Percentiles rank a stretch among this genome's conserved stretches.
Evolutionary conservation across 148 eudicot species (phyloP).

Genomic region (Rhododendron griersonianum): DNA sequence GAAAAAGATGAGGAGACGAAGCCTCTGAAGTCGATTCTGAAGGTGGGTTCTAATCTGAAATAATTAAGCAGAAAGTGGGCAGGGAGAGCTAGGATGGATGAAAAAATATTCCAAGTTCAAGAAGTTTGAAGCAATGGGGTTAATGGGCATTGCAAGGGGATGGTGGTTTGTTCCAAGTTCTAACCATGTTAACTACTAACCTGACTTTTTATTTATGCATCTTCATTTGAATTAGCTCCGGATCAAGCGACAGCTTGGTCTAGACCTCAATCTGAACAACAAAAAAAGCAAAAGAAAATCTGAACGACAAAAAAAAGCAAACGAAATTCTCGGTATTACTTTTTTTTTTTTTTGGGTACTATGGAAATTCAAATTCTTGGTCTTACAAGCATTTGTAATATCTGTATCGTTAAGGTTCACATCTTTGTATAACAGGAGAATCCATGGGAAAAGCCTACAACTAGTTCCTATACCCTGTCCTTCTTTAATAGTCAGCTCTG

Average conservation of each 20-base stretch:
- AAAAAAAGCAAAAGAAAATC: too few species aligned
- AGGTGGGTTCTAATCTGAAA: conserved; percentile 5
- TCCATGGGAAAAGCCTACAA: neutral
- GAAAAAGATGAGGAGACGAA: neutral
- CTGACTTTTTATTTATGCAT: neutral
- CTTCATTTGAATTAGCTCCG: neutral
- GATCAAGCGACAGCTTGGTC: neutral
- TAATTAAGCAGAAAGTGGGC: neutral
- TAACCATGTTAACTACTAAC: neutral
- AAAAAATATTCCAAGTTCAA: neutral
- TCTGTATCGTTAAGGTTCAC: neutral
- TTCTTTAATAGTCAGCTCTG: neutral
- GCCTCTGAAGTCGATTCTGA: conserved; percentile 10
- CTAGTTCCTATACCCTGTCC: neutral
- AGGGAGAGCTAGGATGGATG: neutral
- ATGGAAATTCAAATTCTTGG: neutral
- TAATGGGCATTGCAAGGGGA: neutral
- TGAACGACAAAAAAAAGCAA: too few species aligned
- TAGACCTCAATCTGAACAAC: neutral
- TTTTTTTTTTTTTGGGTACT: too few species aligned
- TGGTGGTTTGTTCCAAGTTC: neutral
- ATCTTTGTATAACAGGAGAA: neutral
- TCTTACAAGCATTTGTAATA: neutral
- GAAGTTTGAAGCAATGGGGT: neutral
- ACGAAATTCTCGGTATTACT: too few species aligned